Conservation (phyloP, 129 eudicot species). For the Saposhnikovia divaricata region DNA sequence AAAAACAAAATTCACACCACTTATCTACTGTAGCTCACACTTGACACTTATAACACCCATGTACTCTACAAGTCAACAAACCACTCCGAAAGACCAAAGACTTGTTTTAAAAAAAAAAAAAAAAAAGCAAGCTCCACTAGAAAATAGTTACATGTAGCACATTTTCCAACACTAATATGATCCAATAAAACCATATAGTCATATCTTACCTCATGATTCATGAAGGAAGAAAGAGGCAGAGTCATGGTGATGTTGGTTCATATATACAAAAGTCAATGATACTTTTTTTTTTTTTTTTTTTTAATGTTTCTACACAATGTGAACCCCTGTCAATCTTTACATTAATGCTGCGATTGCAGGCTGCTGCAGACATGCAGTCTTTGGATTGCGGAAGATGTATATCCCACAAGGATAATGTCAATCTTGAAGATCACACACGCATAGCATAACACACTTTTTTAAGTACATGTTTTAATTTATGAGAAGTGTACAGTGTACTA, state of each 20-base stretch:
- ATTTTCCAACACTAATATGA: neutral
- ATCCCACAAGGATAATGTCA: constrained; percentile 3
- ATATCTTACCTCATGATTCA: neutral
- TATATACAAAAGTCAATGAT: neutral
- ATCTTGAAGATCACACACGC: neutral
- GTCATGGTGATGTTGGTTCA: neutral
- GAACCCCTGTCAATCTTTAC: neutral
- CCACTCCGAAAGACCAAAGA: neutral
- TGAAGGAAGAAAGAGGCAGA: neutral
- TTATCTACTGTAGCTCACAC: neutral
- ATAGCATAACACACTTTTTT: neutral
- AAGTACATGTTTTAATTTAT: neutral
- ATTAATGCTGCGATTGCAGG: neutral
- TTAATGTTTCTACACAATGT: neutral
- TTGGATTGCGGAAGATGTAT: constrained; percentile 6
- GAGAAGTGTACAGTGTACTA: neutral
- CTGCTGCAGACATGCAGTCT: neutral
- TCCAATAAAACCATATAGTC: neutral
- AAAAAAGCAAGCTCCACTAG: neutral
- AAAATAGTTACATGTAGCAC: neutral
- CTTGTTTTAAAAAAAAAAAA: neutral
- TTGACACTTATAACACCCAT: neutral
- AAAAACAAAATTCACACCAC: neutral
- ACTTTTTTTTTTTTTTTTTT: neutral
- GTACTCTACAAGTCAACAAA: neutral